Evolutionary conservation across 169 alveolate genomes (phyloP).

Genomic region (Pseudocohnilembus persalinus): DNA sequence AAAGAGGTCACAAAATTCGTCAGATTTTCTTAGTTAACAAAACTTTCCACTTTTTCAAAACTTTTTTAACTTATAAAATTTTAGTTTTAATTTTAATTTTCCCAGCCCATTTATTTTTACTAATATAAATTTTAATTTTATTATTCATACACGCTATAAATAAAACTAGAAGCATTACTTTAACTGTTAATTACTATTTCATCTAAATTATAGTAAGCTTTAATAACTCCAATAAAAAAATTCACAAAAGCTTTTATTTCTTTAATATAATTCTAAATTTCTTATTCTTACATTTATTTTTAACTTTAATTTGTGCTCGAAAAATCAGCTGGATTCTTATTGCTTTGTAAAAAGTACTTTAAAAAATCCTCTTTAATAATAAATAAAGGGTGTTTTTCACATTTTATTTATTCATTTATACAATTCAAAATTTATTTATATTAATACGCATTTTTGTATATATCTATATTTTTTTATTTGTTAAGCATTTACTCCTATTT

Average conservation of each 20-base stretch:
- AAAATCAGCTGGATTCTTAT: too few species aligned
- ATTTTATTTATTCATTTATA: background rate
- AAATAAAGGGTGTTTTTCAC: background rate
- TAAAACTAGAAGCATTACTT: background rate
- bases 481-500: background rate
- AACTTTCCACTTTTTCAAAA: background rate
- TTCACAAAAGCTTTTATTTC: background rate
- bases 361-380: background rate
- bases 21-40: background rate
- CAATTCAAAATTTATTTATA: background rate
- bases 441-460: background rate
- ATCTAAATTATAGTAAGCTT: background rate
- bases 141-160: too few species aligned
- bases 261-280: too few species aligned
- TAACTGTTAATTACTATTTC: background rate
- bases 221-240: background rate
- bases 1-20: background rate
- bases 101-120: too few species aligned
- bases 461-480: background rate
- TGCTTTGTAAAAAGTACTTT: background rate
- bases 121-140: too few species aligned
- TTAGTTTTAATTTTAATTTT: too few species aligned
- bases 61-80: too few species aligned
- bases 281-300: background rate
- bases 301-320: background rate